Percentiles rank a stretch among this genome's conserved stretches.
Evolutionary conservation across 1,139 yeast species (phyloP).

Genomic region (Wickerhamiella infanticola): DNA sequence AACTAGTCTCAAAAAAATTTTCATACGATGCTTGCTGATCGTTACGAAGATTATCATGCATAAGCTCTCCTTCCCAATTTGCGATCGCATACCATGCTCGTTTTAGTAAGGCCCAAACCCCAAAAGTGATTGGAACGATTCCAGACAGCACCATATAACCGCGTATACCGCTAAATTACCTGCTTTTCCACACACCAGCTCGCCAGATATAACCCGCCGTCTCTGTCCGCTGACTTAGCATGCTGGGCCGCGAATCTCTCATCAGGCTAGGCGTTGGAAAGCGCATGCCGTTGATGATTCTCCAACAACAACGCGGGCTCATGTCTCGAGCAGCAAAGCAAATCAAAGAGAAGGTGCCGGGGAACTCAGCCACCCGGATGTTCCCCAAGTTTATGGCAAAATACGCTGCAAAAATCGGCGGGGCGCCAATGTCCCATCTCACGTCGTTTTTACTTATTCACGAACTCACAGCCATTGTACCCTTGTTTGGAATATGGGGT

Average conservation of each 20-base stretch:
- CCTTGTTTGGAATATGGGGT: slow-evolving; percentile 67
- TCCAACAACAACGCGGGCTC: slow-evolving; percentile 4
- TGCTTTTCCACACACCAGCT: no score
- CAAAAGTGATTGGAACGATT: no score
- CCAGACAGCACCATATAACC: no score
- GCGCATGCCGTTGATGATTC: background rate
- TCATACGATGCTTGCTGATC: no score
- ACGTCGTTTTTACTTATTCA: slow-evolving; percentile 67
- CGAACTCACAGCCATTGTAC: slow-evolving; percentile 71
- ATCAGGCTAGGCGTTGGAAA: no score
- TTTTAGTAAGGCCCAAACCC: no score
- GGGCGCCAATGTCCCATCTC: slow-evolving; percentile 57
- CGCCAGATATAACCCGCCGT: no score
- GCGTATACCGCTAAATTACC: no score
- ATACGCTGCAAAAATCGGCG: slow-evolving; percentile 34
- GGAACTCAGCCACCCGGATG: slow-evolving; percentile 1
- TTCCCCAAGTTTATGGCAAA: slow-evolving; percentile 36
- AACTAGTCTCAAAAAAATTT: no score
- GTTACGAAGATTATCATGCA: no score
- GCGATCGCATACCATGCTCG: no score
- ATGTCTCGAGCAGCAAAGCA: slow-evolving; percentile 14
- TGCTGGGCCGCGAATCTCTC: background rate
- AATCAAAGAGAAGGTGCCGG: slow-evolving; percentile 4
- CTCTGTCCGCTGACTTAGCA: background rate
- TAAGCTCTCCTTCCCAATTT: no score